Evolutionary conservation across 306 rosid genomes (phyloP).

Genomic region (Glycyrrhiza uralensis): DNA sequence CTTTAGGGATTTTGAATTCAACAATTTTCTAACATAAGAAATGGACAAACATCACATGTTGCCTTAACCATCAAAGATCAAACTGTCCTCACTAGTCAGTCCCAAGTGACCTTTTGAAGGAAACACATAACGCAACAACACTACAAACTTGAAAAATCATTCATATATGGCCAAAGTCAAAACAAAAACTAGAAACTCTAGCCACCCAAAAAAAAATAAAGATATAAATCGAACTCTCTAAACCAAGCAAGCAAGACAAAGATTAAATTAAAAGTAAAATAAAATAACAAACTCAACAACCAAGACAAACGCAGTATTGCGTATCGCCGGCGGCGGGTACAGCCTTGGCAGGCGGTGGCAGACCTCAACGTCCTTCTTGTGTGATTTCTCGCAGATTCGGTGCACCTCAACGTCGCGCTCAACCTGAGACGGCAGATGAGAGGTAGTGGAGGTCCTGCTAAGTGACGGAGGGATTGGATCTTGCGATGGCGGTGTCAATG

Average conservation of each 20-base stretch:
- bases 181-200: neutral
- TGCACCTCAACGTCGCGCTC: too few relatives aligned
- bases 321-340: too few relatives aligned
- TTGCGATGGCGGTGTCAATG: too few relatives aligned
- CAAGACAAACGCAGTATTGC: too few relatives aligned
- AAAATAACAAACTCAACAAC: too few relatives aligned
- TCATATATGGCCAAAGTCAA: neutral
- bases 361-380: too few relatives aligned
- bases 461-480: too few relatives aligned
- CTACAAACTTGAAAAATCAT: neutral
- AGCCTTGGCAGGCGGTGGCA: too few relatives aligned
- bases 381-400: too few relatives aligned
- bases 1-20: neutral
- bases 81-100: neutral
- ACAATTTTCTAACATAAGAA: neutral
- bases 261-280: neutral
- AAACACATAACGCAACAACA: neutral
- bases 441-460: too few relatives aligned
- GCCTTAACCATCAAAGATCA: neutral
- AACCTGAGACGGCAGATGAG: too few relatives aligned
- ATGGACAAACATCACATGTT: neutral
- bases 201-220: neutral
- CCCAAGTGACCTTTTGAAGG: neutral
- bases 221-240: slow-evolving; percentile 2
- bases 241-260: slow-evolving; percentile 4